These are phyloP conservation scores for Artemisia argyi DNA, from an alignment of 129 eudicot species.

Conservation along the genomic window DNA sequence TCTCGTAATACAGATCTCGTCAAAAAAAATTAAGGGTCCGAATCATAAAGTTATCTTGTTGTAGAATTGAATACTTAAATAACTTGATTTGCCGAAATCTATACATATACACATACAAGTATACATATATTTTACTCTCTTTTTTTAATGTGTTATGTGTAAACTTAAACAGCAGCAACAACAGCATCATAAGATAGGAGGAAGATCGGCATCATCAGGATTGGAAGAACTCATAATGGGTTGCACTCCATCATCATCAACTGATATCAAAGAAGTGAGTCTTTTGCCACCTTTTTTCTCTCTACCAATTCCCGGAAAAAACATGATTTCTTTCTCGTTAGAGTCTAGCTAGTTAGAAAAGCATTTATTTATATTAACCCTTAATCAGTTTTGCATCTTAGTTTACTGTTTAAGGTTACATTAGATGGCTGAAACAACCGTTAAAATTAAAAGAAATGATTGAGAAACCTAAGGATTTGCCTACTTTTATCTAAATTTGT, in stretches of 20 bases:
- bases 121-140: not conserved
- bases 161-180: slow-evolving; percentile 42
- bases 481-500: too few relatives aligned
- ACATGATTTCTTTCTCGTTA: too few relatives aligned
- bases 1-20: too few relatives aligned
- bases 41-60: too few relatives aligned
- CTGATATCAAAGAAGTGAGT: slow-evolving; percentile 67
- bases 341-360: too few relatives aligned
- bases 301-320: not conserved
- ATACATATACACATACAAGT: not conserved
- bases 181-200: slow-evolving; percentile 68
- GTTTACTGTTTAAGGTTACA: too few relatives aligned
- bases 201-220: slow-evolving; percentile 83
- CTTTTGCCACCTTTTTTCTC: slow-evolving; percentile 43
- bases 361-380: too few relatives aligned
- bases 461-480: too few relatives aligned
- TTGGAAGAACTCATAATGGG: slow-evolving; percentile 94
- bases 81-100: not conserved
- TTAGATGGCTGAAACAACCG: too few relatives aligned
- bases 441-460: too few relatives aligned
- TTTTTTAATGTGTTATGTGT: not conserved
- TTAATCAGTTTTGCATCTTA: too few relatives aligned
- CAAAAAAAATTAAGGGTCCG: too few relatives aligned
- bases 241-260: slow-evolving; percentile 71
- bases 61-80: not conserved